Conservation (phyloP, 495 filamentous ascomycete genomes). For the Collariella sp. region DNA sequence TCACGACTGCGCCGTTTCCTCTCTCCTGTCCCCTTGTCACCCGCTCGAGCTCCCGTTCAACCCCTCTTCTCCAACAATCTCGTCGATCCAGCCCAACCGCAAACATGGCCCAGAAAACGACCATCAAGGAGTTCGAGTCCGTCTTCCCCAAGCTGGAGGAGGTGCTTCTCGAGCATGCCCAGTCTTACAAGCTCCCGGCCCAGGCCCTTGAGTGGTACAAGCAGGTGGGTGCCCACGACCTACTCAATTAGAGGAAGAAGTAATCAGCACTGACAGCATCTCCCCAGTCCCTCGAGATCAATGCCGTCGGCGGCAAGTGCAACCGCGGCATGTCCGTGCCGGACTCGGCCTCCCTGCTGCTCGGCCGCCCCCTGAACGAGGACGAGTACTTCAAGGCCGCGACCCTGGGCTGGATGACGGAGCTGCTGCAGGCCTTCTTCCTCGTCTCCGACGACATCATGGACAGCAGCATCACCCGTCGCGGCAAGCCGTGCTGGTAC, state of each 20-base stretch:
- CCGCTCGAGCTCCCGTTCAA: not conserved
- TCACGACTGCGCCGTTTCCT: not conserved
- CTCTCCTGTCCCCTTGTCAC: not conserved
- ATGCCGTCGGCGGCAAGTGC: slow-evolving; percentile 90
- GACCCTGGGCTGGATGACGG: slow-evolving; percentile 90
- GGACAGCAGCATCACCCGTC: slow-evolving; percentile 88
- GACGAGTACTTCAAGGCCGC: slow-evolving; percentile 80
- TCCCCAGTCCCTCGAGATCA: slow-evolving; percentile 64
- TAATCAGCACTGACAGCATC: slow-evolving; percentile 15
- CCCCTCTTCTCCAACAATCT: not conserved
- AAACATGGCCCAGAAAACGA: slow-evolving; percentile 57
- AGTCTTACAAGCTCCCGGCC: slow-evolving; percentile 70
- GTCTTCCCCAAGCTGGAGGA: slow-evolving; percentile 74
- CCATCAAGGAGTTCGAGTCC: slow-evolving; percentile 75
- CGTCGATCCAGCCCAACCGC: slow-evolving; percentile 3
- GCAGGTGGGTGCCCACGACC: slow-evolving; percentile 51
- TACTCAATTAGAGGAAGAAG: not conserved
- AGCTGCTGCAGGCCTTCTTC: slow-evolving; percentile 97
- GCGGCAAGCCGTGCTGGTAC: slow-evolving; percentile 94
- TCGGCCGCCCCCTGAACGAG: slow-evolving; percentile 57
- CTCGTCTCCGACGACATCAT: slow-evolving; percentile 98
- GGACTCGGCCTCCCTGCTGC: slow-evolving; percentile 75
- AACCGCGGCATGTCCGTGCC: slow-evolving; percentile 98
- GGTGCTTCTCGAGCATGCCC: slow-evolving; percentile 65
- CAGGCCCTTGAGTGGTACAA: slow-evolving; percentile 82